Conservation (phyloP, 139 green algal genomes). For the Chlamydomonas eustigma region DNA sequence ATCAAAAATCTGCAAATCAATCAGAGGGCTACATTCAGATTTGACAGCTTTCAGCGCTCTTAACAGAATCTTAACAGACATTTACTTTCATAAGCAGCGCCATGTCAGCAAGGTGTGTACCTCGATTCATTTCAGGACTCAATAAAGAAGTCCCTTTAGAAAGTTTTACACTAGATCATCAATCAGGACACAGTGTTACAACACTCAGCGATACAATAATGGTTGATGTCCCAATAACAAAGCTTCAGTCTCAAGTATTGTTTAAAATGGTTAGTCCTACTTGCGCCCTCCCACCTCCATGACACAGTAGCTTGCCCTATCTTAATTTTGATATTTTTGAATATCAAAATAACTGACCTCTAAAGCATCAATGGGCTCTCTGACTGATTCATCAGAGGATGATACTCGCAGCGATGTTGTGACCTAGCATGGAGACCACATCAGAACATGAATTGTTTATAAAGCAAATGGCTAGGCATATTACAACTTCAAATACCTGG, state of each 20-base stretch:
- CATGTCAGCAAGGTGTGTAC: too few relatives aligned
- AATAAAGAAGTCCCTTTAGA: background rate
- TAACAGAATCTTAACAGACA: background rate
- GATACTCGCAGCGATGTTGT: background rate
- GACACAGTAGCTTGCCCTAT: too few relatives aligned
- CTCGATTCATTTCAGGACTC: too few relatives aligned
- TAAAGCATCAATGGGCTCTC: slow-evolving; percentile 75
- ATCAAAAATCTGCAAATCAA: slow-evolving; percentile 40
- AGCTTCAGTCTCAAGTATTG: background rate
- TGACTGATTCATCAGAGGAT: slow-evolving; percentile 13
- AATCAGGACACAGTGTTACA: background rate
- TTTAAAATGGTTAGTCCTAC: too few relatives aligned
- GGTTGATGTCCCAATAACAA: background rate
- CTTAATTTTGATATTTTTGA: background rate
- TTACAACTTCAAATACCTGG: background rate
- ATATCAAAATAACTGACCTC: slow-evolving; percentile 21
- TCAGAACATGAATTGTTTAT: background rate
- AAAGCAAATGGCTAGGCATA: background rate
- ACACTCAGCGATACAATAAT: background rate
- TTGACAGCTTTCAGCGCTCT: background rate
- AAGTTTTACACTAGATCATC: background rate
- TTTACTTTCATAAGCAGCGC: background rate
- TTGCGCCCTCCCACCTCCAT: too few relatives aligned
- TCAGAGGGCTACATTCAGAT: slow-evolving; percentile 12
- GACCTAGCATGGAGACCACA: background rate